Evolutionary conservation across 495 filamentous ascomycete genomes (phyloP).

Genomic region (Aspergillus steynii): DNA sequence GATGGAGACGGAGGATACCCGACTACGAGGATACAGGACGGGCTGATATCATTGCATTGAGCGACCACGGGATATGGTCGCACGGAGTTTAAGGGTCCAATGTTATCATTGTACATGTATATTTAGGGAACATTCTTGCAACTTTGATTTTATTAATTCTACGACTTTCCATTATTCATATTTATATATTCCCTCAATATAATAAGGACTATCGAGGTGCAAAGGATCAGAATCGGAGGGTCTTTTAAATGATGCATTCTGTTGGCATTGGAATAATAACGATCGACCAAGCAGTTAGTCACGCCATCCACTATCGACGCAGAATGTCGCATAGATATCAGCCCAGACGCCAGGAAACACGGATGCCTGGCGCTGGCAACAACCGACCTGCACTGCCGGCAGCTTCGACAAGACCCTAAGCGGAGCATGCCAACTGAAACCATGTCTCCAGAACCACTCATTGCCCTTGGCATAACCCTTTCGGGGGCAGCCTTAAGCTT

Average conservation of each 20-base stretch:
- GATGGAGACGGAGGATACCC: background rate
- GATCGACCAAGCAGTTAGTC: background rate
- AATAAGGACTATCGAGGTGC: background rate
- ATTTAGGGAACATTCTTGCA: constrained; percentile 8
- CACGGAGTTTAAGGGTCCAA: constrained; percentile 21
- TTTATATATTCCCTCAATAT: constrained; percentile 12
- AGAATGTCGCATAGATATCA: no score
- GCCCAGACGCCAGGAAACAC: background rate
- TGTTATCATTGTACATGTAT: constrained; percentile 4
- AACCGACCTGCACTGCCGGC: constrained; percentile 34
- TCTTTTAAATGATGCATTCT: background rate
- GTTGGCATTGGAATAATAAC: background rate
- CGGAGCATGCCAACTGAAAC: background rate
- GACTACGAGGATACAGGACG: background rate
- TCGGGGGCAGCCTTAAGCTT: constrained; percentile 23
- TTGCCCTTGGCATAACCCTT: constrained; percentile 3
- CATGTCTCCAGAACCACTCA: constrained; percentile 17
- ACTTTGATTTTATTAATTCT: constrained; percentile 1
- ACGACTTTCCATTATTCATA: background rate
- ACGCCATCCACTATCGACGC: no score
- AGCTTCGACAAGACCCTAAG: constrained; percentile 9
- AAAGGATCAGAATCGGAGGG: background rate
- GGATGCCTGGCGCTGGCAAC: constrained; percentile 15
- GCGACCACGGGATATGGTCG: constrained; percentile 20
- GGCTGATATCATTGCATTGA: constrained; percentile 12